Evolutionary conservation across 208 protist species (phyloP), one percentile per base, ranked within the genome.

Genomic region (Blastocrithidia nonstop): DNA sequence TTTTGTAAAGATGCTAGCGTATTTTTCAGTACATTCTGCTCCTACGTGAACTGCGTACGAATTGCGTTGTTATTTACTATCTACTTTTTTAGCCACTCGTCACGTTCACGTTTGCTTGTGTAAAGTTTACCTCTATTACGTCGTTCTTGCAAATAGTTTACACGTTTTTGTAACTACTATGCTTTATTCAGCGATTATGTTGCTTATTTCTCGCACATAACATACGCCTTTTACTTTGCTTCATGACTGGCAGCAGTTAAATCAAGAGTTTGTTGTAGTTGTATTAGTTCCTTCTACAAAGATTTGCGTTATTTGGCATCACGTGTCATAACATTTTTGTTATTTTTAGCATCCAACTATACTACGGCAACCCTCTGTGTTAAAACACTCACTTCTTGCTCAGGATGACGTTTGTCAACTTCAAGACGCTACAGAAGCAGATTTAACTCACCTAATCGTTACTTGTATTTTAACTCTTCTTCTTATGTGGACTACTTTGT

Each of bases 91-190:
- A 98, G 45, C 71, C 80, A 96, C 24, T 39, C 48, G 61, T 98
- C 87, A 19, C 94, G 75, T 24, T 96, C 93, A 3, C 43, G 32
- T 36, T 84, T 80, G 44, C 44, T 90, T 47, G 77, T 80, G 62
- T 97, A 98, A 16, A 95, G 74, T n/a, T 72, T 74, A 22, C 63
- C 71, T 11, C 88, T 61, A 24, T 85, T 91, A 15, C 89, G 71
- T 40, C 92, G 88, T 7, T 86, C 79, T 21, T 95, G 82, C 21
- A 97, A 47, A 15, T 55, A 54, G 29, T 95, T 70, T 0, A 96
- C 31, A 23, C 50, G 42, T 25, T 57, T 57, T 35, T 88, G 67
- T 32, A 65, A 45, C n/a, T 46, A 36, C 6, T 65, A 47, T 11
- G 88, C 50, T 19, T 68, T 62, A 0, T 54, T 33, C 16, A 64